These are phyloP conservation scores for Ettlia oleoabundans DNA, from an alignment of 139 green algal genomes.

Conservation along the genomic window DNA sequence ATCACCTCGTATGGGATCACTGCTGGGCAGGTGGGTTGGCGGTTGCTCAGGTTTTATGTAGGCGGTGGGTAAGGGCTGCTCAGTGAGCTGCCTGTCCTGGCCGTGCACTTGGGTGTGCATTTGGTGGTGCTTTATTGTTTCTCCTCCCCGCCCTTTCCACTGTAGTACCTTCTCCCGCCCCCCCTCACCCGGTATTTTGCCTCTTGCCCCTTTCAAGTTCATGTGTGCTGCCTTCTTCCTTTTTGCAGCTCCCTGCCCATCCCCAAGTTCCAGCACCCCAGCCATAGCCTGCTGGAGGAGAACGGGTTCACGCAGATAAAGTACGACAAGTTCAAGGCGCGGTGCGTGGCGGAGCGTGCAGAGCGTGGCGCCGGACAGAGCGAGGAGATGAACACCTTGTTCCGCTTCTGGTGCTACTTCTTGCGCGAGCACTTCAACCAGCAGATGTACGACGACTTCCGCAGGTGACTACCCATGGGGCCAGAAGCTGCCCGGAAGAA, in stretches of 20 bases:
- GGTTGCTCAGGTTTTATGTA: not conserved
- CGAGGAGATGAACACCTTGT: conserved; percentile 99
- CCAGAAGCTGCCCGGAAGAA: conserved; percentile 48
- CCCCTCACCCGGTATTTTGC: too few species aligned
- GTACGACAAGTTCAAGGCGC: conserved; percentile 88
- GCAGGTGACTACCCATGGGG: conserved; percentile 40
- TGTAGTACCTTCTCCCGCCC: not conserved
- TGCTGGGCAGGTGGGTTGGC: conserved; percentile 15
- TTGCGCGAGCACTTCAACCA: conserved; percentile 93
- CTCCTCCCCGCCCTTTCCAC: not conserved
- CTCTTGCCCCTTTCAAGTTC: not conserved
- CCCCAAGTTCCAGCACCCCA: conserved; percentile 91
- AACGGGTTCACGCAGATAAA: conserved; percentile 94
- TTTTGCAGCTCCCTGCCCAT: conserved; percentile 60
- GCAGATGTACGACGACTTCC: conserved; percentile 92
- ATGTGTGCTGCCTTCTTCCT: not conserved
- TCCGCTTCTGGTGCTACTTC: conserved; percentile 99
- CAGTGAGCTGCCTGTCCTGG: too few species aligned
- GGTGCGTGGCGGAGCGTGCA: conserved; percentile 84
- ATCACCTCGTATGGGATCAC: conserved; percentile 7
- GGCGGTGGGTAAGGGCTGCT: not conserved
- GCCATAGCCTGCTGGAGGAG: conserved; percentile 90
- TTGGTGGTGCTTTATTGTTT: not conserved
- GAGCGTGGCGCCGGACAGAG: conserved; percentile 60
- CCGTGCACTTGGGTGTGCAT: too few species aligned